These are phyloP conservation scores for Neocatenulostroma microsporum DNA, from an alignment of 2,329 filamentous ascomycete genomes.

Conservation along the genomic window DNA sequence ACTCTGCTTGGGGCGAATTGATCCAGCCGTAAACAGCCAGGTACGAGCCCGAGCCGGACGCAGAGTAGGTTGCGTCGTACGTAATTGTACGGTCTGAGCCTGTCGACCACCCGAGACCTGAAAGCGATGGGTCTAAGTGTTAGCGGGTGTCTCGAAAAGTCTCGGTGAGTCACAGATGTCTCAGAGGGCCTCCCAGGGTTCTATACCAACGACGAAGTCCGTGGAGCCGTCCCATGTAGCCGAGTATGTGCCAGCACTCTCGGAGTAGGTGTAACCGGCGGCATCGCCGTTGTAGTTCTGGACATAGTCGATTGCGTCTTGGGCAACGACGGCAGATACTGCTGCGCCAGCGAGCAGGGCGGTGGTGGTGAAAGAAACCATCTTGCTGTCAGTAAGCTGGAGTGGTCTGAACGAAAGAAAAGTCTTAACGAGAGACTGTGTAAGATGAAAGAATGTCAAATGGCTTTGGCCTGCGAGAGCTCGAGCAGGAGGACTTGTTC, in stretches of 20 bases:
- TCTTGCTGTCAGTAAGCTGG: no score
- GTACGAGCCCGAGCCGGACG: conserved; percentile 42
- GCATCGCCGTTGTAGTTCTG: conserved; percentile 9
- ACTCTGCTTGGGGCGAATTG: conserved; percentile 45
- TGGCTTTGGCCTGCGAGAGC: no score
- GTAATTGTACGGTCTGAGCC: conserved; percentile 10
- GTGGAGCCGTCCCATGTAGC: conserved; percentile 1
- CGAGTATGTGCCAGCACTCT: conserved; percentile 6
- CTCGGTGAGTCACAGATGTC: no score
- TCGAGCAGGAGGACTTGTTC: no score
- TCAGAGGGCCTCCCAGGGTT: no score
- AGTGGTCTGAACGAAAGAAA: no score
- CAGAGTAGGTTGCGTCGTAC: conserved; percentile 30
- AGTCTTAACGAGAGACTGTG: not conserved
- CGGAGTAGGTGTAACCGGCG: conserved; percentile 3
- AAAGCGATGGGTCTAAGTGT: no score
- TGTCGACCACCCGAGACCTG: not conserved
- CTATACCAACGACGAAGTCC: conserved; percentile 17
- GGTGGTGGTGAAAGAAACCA: conserved; percentile 3
- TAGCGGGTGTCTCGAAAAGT: no score
- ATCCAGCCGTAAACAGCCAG: conserved; percentile 52
- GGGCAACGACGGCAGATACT: not conserved
- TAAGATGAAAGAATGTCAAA: not conserved
- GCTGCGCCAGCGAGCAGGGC: conserved; percentile 6
- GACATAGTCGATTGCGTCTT: conserved; percentile 7